Evolutionary conservation across 2,329 filamentous ascomycete species (phyloP).

Genomic region (Pseudodiploospora longispora): DNA sequence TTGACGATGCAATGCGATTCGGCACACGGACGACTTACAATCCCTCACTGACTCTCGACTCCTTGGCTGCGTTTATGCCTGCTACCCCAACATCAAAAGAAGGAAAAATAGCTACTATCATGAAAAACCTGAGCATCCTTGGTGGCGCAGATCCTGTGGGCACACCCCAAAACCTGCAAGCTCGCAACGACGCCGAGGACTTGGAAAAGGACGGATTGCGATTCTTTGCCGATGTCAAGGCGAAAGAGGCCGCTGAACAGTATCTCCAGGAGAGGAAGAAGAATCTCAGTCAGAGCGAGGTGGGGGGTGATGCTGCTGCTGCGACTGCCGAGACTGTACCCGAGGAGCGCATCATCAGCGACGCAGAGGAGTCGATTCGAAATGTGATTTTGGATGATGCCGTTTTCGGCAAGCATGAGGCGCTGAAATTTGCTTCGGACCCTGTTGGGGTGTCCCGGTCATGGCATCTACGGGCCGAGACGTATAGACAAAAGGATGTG

Average conservation of each 20-base stretch:
- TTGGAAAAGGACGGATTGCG: slow-evolving; percentile 19
- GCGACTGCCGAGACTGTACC: background rate
- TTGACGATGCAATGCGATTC: slow-evolving; percentile 28
- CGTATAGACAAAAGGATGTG: slow-evolving; percentile 26
- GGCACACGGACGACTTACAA: slow-evolving; percentile 22
- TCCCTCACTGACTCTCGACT: slow-evolving; percentile 26
- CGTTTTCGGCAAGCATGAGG: slow-evolving; percentile 29
- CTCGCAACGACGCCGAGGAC: slow-evolving; percentile 23
- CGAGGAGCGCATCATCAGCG: slow-evolving; percentile 20
- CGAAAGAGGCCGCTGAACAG: slow-evolving; percentile 22
- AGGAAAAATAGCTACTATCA: slow-evolving; percentile 23
- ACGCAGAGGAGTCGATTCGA: slow-evolving; percentile 25
- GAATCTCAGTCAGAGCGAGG: slow-evolving; percentile 13
- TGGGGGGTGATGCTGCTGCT: slow-evolving; percentile 5
- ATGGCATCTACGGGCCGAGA: slow-evolving; percentile 30
- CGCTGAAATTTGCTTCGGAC: slow-evolving; percentile 24
- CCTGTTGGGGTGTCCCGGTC: slow-evolving; percentile 25
- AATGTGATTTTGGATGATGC: slow-evolving; percentile 24
- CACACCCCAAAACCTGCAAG: slow-evolving; percentile 20
- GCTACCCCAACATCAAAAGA: slow-evolving; percentile 18
- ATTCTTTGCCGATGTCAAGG: slow-evolving; percentile 24
- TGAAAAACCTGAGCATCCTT: slow-evolving; percentile 28
- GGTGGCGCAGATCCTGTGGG: slow-evolving; percentile 27
- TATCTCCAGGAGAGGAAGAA: slow-evolving; percentile 18
- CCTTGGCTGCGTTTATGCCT: slow-evolving; percentile 23